These are phyloP conservation scores for Kazachstania sp. DNA, from an alignment of 1,139 yeast species.

Conservation along the genomic window DNA sequence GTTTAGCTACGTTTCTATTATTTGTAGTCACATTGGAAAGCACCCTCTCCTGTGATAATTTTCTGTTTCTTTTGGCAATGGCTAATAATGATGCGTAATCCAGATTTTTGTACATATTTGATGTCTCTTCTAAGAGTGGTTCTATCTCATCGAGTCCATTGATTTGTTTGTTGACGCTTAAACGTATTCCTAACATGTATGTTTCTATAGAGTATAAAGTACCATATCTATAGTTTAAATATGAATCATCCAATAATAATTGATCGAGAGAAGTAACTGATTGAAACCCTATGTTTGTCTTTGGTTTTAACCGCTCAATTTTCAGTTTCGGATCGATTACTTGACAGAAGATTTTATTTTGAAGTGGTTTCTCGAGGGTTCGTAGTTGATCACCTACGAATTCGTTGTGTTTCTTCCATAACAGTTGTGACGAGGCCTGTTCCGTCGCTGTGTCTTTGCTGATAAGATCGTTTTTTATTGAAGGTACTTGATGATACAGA, in stretches of 20 bases:
- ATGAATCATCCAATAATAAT: background rate
- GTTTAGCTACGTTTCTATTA: conserved; percentile 5
- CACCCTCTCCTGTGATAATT: too few species aligned
- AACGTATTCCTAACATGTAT: conserved; percentile 1
- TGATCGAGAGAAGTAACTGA: background rate
- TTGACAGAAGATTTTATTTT: background rate
- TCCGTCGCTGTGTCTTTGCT: background rate
- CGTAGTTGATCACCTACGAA: background rate
- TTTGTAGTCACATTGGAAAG: conserved; percentile 1
- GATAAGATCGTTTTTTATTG: background rate
- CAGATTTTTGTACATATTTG: conserved; percentile 16
- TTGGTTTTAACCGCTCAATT: background rate
- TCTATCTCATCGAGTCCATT: conserved; percentile 8
- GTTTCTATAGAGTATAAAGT: background rate
- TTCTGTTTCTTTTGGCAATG: conserved; percentile 14
- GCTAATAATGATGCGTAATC: conserved; percentile 21
- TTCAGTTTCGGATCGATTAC: background rate
- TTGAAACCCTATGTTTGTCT: background rate
- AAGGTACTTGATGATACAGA: conserved; percentile 5
- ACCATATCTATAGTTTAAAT: background rate
- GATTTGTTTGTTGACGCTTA: background rate
- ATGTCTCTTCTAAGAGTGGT: conserved; percentile 19
- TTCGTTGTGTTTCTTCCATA: conserved; percentile 3
- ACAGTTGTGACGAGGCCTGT: background rate
- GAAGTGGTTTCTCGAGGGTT: background rate